Percentiles rank a stretch among this genome's conserved stretches.
Conservation (phyloP, 306 rosid species). For the Vigna mungo region DNA sequence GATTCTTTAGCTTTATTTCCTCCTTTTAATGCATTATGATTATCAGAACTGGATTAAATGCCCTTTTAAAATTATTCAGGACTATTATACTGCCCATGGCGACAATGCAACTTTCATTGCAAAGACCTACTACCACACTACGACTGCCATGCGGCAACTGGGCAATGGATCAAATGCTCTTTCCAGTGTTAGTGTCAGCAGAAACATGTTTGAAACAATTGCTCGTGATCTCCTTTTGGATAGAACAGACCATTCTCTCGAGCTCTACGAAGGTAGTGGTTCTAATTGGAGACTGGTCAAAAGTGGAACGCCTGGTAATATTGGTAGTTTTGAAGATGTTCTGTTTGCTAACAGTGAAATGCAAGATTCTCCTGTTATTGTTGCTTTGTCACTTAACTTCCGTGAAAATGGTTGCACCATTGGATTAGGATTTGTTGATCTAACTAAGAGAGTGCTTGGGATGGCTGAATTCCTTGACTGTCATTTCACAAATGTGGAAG, state of each 20-base stretch:
- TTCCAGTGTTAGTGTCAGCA: conserved; percentile 83
- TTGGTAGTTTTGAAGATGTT: conserved; percentile 87
- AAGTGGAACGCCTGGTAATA: conserved; percentile 97
- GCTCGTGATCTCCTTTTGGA: conserved; percentile 87
- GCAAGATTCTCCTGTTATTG: conserved; percentile 94
- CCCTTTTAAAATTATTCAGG: conserved; percentile 57
- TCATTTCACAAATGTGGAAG: conserved; percentile 90
- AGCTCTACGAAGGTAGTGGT: conserved; percentile 95
- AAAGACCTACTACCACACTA: conserved; percentile 87
- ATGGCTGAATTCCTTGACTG: conserved; percentile 92
- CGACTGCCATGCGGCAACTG: conserved; percentile 84
- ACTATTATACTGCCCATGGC: conserved; percentile 92
- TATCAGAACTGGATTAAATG: conserved; percentile 16
- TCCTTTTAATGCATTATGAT: conserved; percentile 39
- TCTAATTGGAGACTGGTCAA: conserved; percentile 84
- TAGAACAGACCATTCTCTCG: conserved; percentile 90
- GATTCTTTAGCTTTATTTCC: conserved; percentile 29
- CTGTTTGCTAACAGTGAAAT: conserved; percentile 95
- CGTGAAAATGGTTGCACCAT: conserved; percentile 82
- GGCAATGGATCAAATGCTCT: conserved; percentile 74
- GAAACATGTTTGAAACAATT: conserved; percentile 88
- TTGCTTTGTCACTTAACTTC: conserved; percentile 71
- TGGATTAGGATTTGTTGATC: conserved; percentile 84
- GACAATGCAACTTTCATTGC: conserved; percentile 93
- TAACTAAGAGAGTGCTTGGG: conserved; percentile 86